These are phyloP conservation scores for Gnomoniopsis sp. DNA, from an alignment of 2,329 filamentous ascomycete genomes.

Conservation along the genomic window DNA sequence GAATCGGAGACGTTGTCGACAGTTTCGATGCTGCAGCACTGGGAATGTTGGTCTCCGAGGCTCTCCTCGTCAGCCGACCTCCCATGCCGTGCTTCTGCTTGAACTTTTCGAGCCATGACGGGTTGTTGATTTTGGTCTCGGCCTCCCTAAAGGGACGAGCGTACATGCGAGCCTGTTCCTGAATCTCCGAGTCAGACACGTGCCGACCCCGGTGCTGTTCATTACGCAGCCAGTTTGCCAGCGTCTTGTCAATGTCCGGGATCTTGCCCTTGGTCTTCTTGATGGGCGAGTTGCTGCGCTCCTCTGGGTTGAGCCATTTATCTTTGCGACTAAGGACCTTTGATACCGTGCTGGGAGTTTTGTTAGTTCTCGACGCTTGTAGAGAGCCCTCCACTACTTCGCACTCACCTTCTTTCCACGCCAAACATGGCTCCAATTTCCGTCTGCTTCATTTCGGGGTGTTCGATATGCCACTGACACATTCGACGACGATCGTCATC, in stretches of 20 bases:
- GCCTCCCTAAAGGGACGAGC: conserved; percentile 65
- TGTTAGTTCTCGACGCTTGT: conserved; percentile 26
- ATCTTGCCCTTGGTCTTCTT: conserved; percentile 81
- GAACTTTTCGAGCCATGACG: conserved; percentile 89
- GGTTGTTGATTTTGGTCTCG: conserved; percentile 69
- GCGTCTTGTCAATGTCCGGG: conserved; percentile 86
- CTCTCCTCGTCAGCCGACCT: conserved; percentile 50
- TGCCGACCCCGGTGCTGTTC: conserved; percentile 71
- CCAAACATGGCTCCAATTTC: conserved; percentile 96
- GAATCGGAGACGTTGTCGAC: conserved; percentile 48
- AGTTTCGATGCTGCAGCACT: conserved; percentile 53
- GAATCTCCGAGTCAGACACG: conserved; percentile 76
- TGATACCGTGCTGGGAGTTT: conserved; percentile 78
- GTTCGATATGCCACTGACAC: conserved; percentile 89
- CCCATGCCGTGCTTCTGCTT: conserved; percentile 76
- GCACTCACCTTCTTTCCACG: conserved; percentile 86
- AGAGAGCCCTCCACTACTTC: neutral
- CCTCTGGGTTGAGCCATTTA: conserved; percentile 82
- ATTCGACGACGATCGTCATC: conserved; percentile 87
- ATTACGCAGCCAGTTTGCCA: conserved; percentile 84
- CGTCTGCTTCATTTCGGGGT: conserved; percentile 88
- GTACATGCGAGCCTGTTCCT: conserved; percentile 80
- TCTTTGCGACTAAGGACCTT: conserved; percentile 95
- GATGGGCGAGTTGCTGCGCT: conserved; percentile 72
- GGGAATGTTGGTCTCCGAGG: conserved; percentile 68